Conservation (phyloP, 768 basidiomycete species). For the Terana coerulea region DNA sequence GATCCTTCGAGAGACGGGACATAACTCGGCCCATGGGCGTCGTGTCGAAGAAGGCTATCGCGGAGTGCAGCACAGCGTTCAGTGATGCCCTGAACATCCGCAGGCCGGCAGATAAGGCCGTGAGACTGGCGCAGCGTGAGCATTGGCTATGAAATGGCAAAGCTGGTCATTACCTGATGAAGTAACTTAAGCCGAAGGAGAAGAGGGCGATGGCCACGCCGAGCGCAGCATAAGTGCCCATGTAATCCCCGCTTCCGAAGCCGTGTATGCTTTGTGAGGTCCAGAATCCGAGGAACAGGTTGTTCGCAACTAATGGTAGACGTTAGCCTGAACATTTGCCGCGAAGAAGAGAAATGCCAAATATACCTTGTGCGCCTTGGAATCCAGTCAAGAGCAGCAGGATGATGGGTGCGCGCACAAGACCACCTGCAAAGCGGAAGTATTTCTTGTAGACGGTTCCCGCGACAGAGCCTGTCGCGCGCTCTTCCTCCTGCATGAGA, state of each 20-base stretch:
- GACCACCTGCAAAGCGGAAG: conserved; percentile 32
- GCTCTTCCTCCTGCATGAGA: conserved; percentile 43
- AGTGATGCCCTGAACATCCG: conserved; percentile 55
- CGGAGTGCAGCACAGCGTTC: conserved; percentile 52
- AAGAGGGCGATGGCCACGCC: conserved; percentile 49
- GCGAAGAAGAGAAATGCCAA: background rate
- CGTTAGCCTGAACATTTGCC: background rate
- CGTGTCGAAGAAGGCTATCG: conserved; percentile 68
- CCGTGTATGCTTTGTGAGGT: conserved; percentile 48
- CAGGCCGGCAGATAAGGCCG: conserved; percentile 33
- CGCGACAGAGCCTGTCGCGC: conserved; percentile 34
- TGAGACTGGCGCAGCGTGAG: conserved; percentile 19
- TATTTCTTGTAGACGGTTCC: conserved; percentile 33
- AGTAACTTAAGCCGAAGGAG: conserved; percentile 45
- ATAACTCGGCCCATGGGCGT: conserved; percentile 62
- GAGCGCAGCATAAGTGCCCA: conserved; percentile 47
- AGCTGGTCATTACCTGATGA: conserved; percentile 38
- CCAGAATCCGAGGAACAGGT: conserved; percentile 75
- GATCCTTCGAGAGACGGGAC: conserved; percentile 58
- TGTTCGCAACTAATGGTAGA: conserved; percentile 48
- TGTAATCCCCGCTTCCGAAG: conserved; percentile 62
- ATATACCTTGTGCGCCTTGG: conserved; percentile 48
- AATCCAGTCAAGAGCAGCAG: conserved; percentile 39
- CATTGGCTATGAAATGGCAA: background rate
- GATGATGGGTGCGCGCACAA: conserved; percentile 38